Conservation (phyloP, 2,329 filamentous ascomycete species). For the Aureobasidium sp. region DNA sequence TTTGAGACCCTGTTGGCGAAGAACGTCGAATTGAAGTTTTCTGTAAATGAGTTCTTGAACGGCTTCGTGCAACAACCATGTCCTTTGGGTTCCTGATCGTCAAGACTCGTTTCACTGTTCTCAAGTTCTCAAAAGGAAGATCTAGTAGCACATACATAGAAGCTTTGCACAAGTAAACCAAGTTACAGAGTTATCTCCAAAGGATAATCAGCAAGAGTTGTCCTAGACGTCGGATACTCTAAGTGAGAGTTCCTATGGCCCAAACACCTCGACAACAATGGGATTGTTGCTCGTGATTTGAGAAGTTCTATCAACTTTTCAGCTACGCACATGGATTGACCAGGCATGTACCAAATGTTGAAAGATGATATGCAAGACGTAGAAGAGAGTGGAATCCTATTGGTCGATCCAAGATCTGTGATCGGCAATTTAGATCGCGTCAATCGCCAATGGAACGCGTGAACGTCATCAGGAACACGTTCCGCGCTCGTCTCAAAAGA, state of each 20-base stretch:
- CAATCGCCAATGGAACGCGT: not conserved
- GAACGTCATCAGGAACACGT: constrained; percentile 3
- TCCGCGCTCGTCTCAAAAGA: not conserved
- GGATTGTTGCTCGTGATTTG: not conserved
- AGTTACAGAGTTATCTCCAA: no score
- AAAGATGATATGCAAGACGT: not conserved
- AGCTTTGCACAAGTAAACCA: no score
- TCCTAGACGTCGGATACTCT: not conserved
- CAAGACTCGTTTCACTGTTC: no score
- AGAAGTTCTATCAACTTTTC: not conserved
- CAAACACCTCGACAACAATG: not conserved
- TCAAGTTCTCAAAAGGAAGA: no score
- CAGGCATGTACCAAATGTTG: not conserved
- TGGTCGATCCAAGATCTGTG: not conserved
- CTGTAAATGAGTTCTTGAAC: no score
- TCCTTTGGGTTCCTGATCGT: no score
- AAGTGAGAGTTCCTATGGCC: not conserved
- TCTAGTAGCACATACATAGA: no score
- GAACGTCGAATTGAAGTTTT: no score
- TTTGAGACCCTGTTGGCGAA: no score
- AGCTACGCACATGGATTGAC: not conserved
- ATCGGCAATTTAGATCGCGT: constrained; percentile 1
- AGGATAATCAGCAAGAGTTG: not conserved
- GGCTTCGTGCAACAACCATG: no score
- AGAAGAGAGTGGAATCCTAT: not conserved